These are phyloP conservation scores for Chlamydomonas reinhardtii DNA, from an alignment of 163 green algal genomes.

Conservation along the genomic window DNA sequence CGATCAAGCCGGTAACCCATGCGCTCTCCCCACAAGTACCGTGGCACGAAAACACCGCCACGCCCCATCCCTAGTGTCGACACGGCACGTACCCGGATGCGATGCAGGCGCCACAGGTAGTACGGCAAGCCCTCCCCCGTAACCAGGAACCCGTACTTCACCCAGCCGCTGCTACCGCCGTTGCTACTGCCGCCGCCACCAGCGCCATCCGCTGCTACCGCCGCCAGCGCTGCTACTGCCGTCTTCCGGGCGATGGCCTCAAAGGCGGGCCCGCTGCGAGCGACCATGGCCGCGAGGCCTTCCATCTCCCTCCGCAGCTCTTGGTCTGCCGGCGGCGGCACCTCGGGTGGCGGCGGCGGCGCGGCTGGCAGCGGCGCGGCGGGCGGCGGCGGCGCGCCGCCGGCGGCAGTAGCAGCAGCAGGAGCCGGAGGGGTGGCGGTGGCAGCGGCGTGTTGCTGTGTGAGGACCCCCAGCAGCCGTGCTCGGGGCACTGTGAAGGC, in stretches of 20 bases:
- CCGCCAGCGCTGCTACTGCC: constrained; percentile 38
- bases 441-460: not conserved
- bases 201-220: constrained; percentile 10
- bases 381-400: not conserved
- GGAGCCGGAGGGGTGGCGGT: not conserved
- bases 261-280: constrained; percentile 75
- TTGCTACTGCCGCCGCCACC: constrained; percentile 39
- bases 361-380: not conserved
- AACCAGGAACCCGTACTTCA: constrained; percentile 77
- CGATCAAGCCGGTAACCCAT: no score
- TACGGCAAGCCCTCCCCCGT: constrained; percentile 79
- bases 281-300: constrained; percentile 82
- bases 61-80: no score
- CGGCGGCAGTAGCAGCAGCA: not conserved
- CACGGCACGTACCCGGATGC: constrained; percentile 51
- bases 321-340: constrained; percentile 67
- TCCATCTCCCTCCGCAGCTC: constrained; percentile 78
- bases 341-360: constrained; percentile 47
- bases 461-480: not conserved
- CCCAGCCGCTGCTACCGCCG: constrained; percentile 4
- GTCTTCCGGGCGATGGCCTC: constrained; percentile 78
- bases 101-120: constrained; percentile 78
- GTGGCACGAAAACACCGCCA: no score
- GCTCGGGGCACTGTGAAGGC: not conserved
- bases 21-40: no score